Base-by-base conservation (phyloP, 164 flowering plant genomes). In the Brasenia schreberi region DNA sequence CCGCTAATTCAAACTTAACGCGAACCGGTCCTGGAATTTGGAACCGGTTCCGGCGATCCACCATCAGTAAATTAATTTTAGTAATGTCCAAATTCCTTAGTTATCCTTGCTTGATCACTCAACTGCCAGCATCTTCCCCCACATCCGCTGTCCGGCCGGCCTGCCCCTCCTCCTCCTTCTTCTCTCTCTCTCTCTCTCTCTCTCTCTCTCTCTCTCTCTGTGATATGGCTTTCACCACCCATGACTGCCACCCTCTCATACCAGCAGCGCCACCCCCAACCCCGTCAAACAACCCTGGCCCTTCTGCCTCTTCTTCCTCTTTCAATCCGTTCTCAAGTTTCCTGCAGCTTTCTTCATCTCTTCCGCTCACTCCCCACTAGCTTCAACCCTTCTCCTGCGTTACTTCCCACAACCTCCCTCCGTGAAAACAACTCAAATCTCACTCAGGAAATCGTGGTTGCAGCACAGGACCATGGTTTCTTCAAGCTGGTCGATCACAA, bases 241-340 rank as follows among this genome's bases (percentile, higher is more conserved):
- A 44, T 58, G 39, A 59, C 19, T 16, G n/a, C 42, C 70, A 68
- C 70, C 65, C 18, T 5, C 58, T 18, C 59, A 18, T 12, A 42
- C 64, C 12, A 42, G 7, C 59, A 42, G 70, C 70, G 17, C 70
- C 70, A 16, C 65, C 70, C 1, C 70, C 70, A 23, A 61, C 70
- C n/a, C 70, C 70, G 16, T 62, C 70, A 43, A 61, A 62, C 58
- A 63, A 60, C 7, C 2, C 23, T 19, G 59, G 19, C 42, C 18
- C 18, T 1, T 63, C 53, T 49, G 23, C 58, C 19, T 43, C 65
- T 43, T 5, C 42, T 23, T 19, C 65, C 64, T 7, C 68, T 18
- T 64, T 61, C 65, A 19, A 59, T 27, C 43, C 63, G 44, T 68
- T 65, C 60, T 43, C 43, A 18, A 59, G 61, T 42, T 44, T 68